These are phyloP conservation scores for Exophiala phaeomuriformis DNA, from an alignment of 2,329 filamentous ascomycete genomes.

Conservation along the genomic window DNA sequence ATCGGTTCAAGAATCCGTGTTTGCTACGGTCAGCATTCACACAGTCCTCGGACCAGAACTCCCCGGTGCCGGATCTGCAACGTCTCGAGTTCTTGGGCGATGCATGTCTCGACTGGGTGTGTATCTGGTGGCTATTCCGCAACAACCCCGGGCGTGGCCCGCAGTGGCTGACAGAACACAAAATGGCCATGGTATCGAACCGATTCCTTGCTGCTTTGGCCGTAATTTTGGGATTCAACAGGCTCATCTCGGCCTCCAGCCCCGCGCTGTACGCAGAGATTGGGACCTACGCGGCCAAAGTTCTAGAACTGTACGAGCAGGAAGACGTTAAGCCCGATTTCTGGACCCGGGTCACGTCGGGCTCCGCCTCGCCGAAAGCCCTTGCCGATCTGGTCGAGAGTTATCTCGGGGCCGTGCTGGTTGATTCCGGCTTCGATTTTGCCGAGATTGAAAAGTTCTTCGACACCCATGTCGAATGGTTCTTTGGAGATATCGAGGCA, in stretches of 20 bases:
- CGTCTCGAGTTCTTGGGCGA: conserved; percentile 89
- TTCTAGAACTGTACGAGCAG: conserved; percentile 40
- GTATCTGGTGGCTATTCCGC: conserved; percentile 74
- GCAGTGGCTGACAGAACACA: conserved; percentile 96
- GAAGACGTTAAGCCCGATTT: conserved; percentile 35
- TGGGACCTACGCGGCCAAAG: conserved; percentile 38
- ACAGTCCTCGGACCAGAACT: conserved; percentile 74
- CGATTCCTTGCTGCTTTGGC: conserved; percentile 81
- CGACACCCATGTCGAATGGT: conserved; percentile 61
- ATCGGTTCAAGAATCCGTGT: conserved; percentile 66
- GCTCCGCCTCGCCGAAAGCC: conserved; percentile 40
- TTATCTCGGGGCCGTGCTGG: conserved; percentile 81
- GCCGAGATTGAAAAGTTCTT: conserved; percentile 69
- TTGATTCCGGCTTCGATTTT: conserved; percentile 79
- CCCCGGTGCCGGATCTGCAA: conserved; percentile 80
- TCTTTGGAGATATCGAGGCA: conserved; percentile 75
- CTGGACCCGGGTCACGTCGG: conserved; percentile 37
- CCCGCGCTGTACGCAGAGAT: conserved; percentile 31
- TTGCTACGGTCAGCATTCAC: conserved; percentile 78
- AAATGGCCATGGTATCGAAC: conserved; percentile 99
- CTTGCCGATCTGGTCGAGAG: conserved; percentile 85
- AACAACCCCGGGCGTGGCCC: conserved; percentile 72
- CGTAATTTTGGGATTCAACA: conserved; percentile 70
- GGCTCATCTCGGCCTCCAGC: conserved; percentile 52
- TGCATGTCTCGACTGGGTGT: conserved; percentile 76